These are phyloP conservation scores for Glycine latifolia DNA, from an alignment of 306 rosid genomes.

Conservation along the genomic window DNA sequence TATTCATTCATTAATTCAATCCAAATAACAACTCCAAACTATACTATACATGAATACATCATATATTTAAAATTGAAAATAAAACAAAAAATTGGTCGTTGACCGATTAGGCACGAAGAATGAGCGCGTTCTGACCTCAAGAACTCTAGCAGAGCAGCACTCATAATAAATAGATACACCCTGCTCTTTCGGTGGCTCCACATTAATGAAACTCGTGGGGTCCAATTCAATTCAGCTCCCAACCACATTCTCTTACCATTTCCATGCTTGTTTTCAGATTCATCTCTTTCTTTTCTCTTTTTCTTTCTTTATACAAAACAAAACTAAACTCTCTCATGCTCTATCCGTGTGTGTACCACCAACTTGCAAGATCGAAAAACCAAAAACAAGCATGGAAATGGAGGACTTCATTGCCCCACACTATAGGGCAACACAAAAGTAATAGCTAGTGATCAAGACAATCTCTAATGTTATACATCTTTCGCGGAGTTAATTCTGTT, in stretches of 20 bases:
- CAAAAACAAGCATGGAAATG: conserved; percentile 86
- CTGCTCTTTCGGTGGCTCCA: conserved; percentile 50
- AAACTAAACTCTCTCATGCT: conserved; percentile 11
- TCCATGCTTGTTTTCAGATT: conserved; percentile 82
- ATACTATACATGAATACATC: conserved; percentile 48
- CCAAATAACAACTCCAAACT: conserved; percentile 38
- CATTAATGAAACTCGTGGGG: conserved; percentile 76
- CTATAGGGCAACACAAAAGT: background rate
- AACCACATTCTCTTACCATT: conserved; percentile 57
- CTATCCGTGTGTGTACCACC: background rate
- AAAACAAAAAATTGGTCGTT: conserved; percentile 22
- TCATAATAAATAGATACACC: conserved; percentile 45
- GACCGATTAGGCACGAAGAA: conserved; percentile 36
- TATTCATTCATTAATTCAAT: conserved; percentile 31
- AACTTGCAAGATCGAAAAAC: conserved; percentile 28
- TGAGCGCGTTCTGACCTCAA: conserved; percentile 42
- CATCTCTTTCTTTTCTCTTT: conserved; percentile 18
- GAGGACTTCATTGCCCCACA: conserved; percentile 39
- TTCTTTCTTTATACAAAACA: conserved; percentile 29
- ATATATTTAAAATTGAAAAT: background rate
- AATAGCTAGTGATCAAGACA: background rate
- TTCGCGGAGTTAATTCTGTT: background rate
- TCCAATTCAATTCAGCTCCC: conserved; percentile 55
- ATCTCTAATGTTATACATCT: conserved; percentile 24
- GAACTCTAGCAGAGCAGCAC: conserved; percentile 2